Base-by-base conservation (phyloP, 768 basidiomycete species). In the Pleurotus tuoliensis region DNA sequence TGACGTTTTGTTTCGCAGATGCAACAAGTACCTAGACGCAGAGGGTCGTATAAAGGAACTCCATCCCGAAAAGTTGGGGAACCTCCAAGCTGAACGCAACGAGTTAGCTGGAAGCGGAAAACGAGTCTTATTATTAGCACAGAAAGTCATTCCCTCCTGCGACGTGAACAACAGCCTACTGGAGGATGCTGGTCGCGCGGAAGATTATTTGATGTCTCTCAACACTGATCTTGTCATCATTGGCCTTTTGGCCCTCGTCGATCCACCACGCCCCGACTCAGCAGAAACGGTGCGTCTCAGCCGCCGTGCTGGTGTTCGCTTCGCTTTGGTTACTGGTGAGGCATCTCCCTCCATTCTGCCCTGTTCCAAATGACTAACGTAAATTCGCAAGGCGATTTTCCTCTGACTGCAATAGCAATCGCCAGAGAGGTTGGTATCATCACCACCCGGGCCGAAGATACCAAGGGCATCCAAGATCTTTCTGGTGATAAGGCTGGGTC, bases 361-460 rank as follows among this genome's bases (percentile, higher is more conserved):
- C 51, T 8, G 9, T 20, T 6, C 16, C 15, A 25, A 25, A 34
- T 39, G 13, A 22, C 13, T 8, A 41, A 18, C 22, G 3, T 12
- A 20, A 27, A 3, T 37, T 49, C 30, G 5, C 22, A 25, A 75
- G 77, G 79, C 51, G 80, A 89, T 72, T 71, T 86, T 65, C 76
- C 81, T 25, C 70, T 78, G 12, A 88, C 86, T 0, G 84, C 83
- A 0, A 72, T 78, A 3, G 83, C 87, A 0, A 87, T 88, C 58
- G 85, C 85, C 9, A 70, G 74, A 9, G 81, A 84, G 60, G 82
- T 82, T n/a, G 79, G 84, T 22, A 82, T 84, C 58, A 73, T 84
- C 45, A 74, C 78, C 3, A 66, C 76, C 38, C 58, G 73, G 0
- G 51, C 56, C 2, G 47, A 62, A 0, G 64, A 62, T 9, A 66